Evolutionary conservation across 768 basidiomycete genomes (phyloP).

Genomic region (Vararia minispora): DNA sequence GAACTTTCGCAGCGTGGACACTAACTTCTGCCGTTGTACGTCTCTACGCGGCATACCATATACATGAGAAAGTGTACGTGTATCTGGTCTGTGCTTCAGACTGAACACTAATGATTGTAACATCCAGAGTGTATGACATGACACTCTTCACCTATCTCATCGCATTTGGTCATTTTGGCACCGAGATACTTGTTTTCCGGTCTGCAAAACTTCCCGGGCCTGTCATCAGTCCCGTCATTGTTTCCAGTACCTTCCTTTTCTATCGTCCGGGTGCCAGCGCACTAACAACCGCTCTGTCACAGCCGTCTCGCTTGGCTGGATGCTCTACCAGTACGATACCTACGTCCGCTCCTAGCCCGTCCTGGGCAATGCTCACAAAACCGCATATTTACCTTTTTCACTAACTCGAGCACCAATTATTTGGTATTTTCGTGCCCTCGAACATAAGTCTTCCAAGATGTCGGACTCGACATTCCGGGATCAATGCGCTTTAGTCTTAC

Average conservation of each 20-base stretch:
- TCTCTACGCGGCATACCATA: conserved; percentile 82
- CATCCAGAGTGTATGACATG: conserved; percentile 78
- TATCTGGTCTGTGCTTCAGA: not conserved
- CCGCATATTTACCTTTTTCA: too few relatives aligned
- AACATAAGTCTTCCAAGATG: not conserved
- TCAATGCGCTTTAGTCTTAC: too few relatives aligned
- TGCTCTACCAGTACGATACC: conserved; percentile 72
- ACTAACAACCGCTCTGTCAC: conserved; percentile 6
- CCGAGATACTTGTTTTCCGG: conserved; percentile 76
- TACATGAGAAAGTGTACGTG: conserved; percentile 67
- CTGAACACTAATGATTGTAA: conserved; percentile 5
- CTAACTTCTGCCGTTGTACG: conserved; percentile 76
- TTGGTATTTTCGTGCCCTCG: not conserved
- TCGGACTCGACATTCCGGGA: too few relatives aligned
- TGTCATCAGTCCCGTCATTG: conserved; percentile 65
- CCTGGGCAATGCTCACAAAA: not conserved
- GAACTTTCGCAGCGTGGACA: conserved; percentile 91
- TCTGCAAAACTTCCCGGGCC: conserved; percentile 53
- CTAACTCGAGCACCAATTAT: too few relatives aligned
- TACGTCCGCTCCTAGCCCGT: conserved; percentile 41
- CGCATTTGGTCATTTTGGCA: conserved; percentile 81
- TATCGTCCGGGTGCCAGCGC: conserved; percentile 1
- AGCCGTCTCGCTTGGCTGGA: conserved; percentile 74
- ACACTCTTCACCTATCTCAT: conserved; percentile 81
- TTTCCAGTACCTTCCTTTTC: conserved; percentile 61